Conservation (phyloP, 2,329 filamentous ascomycete genomes). For the Ceratocystis cacaofunesta region DNA sequence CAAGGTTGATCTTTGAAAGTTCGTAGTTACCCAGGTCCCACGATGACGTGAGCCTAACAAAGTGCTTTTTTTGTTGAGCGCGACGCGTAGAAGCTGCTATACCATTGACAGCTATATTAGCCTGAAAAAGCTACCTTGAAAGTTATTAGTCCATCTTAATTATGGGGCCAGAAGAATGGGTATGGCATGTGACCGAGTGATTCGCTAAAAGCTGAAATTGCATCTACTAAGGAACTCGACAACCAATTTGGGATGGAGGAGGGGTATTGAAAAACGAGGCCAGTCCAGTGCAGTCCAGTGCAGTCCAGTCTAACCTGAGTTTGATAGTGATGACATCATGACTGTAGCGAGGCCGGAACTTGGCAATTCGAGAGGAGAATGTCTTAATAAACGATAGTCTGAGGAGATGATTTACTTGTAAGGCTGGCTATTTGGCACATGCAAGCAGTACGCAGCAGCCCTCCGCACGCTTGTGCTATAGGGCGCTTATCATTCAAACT, state of each 20-base stretch:
- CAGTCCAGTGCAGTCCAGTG: not conserved
- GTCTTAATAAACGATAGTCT: not conserved
- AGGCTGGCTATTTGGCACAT: not conserved
- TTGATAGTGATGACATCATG: constrained; percentile 3
- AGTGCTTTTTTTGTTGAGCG: not conserved
- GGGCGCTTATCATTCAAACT: not conserved
- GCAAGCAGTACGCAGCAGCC: not conserved
- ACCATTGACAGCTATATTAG: not conserved
- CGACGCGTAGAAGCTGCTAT: not conserved
- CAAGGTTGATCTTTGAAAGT: not conserved
- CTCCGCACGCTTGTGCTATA: not conserved
- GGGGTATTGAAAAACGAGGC: not conserved
- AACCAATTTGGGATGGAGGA: not conserved
- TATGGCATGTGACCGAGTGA: not conserved
- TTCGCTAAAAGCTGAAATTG: not conserved
- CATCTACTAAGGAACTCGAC: not conserved
- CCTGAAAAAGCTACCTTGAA: not conserved
- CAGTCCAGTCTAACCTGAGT: not conserved
- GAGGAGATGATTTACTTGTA: not conserved
- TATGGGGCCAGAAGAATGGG: not conserved
- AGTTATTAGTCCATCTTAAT: not conserved
- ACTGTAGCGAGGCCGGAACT: not conserved
- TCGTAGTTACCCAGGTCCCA: not conserved
- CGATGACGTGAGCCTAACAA: not conserved
- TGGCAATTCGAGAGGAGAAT: no score